Evolutionary conservation across 345 rosid genomes (phyloP).

Genomic region (Cochlearia excelsa): DNA sequence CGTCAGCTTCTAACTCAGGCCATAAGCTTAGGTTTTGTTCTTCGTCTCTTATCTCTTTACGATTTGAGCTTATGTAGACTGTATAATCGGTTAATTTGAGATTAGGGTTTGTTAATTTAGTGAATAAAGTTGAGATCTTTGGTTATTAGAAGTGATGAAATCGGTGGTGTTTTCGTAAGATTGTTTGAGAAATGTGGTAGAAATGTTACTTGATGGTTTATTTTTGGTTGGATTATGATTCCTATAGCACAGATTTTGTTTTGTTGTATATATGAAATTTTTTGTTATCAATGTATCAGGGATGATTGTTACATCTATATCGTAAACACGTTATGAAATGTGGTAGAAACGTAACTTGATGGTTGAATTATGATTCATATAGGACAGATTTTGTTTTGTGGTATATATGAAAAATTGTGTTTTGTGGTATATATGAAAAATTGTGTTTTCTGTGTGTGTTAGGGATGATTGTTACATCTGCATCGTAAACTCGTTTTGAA

Average conservation of each 20-base stretch:
- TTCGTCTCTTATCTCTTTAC: slow-evolving; percentile 6
- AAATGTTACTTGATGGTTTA: background rate
- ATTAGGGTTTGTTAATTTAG: background rate
- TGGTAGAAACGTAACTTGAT: no score
- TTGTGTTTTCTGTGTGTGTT: no score
- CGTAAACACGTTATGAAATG: no score
- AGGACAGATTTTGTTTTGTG: no score
- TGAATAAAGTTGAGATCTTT: slow-evolving; percentile 10
- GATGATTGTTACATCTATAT: slow-evolving; percentile 37
- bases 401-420: no score
- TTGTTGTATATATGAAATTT: no score
- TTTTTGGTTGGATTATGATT: slow-evolving; percentile 1
- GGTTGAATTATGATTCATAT: no score
- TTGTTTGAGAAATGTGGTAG: background rate
- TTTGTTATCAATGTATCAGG: slow-evolving; percentile 33
- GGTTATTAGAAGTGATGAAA: slow-evolving; percentile 18
- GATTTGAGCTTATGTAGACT: background rate
- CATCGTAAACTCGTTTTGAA: slow-evolving; percentile 6
- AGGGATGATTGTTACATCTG: slow-evolving; percentile 34
- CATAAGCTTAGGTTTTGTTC: slow-evolving; percentile 51
- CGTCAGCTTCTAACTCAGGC: slow-evolving; percentile 49
- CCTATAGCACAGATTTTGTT: no score
- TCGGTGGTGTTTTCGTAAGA: background rate
- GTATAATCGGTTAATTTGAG: background rate
- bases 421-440: no score